These are phyloP conservation scores for Albugo laibachii DNA, from an alignment of 352 stramenopile genomes.

Conservation along the genomic window DNA sequence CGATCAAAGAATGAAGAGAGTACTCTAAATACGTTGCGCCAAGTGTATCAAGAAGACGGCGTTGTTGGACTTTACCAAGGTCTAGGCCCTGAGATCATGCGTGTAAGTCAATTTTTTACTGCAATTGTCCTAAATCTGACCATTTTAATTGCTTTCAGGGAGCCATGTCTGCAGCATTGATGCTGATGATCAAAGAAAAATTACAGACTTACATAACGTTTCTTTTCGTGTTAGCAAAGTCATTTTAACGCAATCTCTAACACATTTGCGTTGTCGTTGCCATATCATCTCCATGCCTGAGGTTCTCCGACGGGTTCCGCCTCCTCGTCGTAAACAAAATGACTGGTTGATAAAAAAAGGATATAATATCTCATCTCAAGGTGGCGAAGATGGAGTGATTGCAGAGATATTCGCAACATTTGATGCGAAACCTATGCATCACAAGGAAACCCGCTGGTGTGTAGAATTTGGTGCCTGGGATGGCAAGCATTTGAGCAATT, in stretches of 20 bases:
- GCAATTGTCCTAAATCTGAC: neutral
- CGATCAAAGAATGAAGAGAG: constrained; percentile 20
- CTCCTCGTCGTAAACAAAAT: constrained; percentile 8
- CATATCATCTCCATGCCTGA: too few relatives aligned
- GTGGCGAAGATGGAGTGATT: constrained; percentile 68
- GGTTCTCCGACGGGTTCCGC: neutral
- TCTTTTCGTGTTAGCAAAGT: constrained; percentile 41
- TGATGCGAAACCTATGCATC: constrained; percentile 2
- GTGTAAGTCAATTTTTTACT: constrained; percentile 14
- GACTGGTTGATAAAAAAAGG: constrained; percentile 42
- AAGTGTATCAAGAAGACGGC: constrained; percentile 70
- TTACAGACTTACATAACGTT: constrained; percentile 83
- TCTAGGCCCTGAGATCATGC: constrained; percentile 86
- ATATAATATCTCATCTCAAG: constrained; percentile 36
- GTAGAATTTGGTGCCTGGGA: constrained; percentile 77
- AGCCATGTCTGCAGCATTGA: constrained; percentile 90
- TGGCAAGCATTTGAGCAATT: constrained; percentile 60
- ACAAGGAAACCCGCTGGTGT: constrained; percentile 16
- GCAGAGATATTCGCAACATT: constrained; percentile 28
- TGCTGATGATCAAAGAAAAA: constrained; percentile 97
- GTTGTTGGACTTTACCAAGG: constrained; percentile 83
- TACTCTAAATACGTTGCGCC: constrained; percentile 32
- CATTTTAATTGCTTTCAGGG: constrained; percentile 22
- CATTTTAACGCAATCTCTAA: neutral
- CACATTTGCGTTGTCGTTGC: too few relatives aligned